Evolutionary conservation across 495 filamentous ascomycete genomes (phyloP), one percentile per base, ranked within the genome.

Genomic region (Sordaria brevicollis): DNA sequence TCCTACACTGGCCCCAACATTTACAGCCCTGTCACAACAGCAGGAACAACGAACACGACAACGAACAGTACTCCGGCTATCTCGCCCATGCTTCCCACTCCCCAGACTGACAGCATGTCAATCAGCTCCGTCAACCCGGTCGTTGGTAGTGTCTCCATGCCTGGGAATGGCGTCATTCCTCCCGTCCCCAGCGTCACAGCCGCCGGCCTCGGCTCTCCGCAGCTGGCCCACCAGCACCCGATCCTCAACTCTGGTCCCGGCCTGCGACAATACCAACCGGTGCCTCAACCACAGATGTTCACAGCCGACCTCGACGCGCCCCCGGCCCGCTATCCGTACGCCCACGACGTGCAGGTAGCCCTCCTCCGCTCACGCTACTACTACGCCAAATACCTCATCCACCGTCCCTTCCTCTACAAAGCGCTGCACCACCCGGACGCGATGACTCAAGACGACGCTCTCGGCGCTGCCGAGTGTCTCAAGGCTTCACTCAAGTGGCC

Each of bases 351-450:
- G 54, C 82, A 87, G 43, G 81, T 85, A 17, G 86, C 87, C 5
- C 76, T 85, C 31, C 79, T 89, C 9, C 82, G 87, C 57, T 85
- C 86, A 5, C 79, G 84, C 37, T 89, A 86, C 78, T 88, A 88
- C 76, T 86, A 87, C 76, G 81, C 85, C 13, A 85, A 85, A 62
- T 88, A 85, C 76, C 79, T 89, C 66, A 82, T 88, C 68, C 81
- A 88, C 71, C 82, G 85, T 15, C 86, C 87, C 11, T 89, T 86
- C 70, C 71, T 89, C 39, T 89, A 87, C 81, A 89, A 89, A 72
- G 87, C 85, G 2, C 75, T 89, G 35, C 86, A 88, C 74, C 82
- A 82, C 70, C 84, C 87, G 1, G 81, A 87, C 41, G 74, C 81
- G 65, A 81, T 88, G 78, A 85, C 81, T 8, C 74, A 82, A 21